Conservation (phyloP, 2,329 filamentous ascomycete genomes). For the Stemphylium lycopersici region DNA sequence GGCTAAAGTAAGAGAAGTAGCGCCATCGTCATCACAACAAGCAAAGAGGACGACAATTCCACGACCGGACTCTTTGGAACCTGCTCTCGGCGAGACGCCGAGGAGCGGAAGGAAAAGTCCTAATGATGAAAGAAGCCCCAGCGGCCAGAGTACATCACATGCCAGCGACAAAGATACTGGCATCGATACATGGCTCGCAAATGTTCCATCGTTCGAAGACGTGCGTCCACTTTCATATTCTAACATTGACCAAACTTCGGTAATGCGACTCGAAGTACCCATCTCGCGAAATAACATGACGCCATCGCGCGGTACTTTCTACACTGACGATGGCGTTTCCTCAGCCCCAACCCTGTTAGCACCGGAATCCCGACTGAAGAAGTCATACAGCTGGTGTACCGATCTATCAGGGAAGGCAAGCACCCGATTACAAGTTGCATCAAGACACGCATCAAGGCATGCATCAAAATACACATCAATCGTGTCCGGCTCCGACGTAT, state of each 20-base stretch:
- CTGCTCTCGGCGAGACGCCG: conserved; percentile 26
- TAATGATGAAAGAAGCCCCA: conserved; percentile 18
- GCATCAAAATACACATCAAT: conserved; percentile 27
- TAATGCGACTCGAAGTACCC: conserved; percentile 14
- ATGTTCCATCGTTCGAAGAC: conserved; percentile 32
- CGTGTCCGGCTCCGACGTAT: conserved; percentile 32
- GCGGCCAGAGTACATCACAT: conserved; percentile 12
- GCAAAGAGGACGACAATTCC: conserved; percentile 25
- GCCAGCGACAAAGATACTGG: conserved; percentile 22
- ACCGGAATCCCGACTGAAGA: conserved; percentile 25
- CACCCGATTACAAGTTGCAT: conserved; percentile 4
- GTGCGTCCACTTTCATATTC: conserved; percentile 25
- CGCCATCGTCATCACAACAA: conserved; percentile 9
- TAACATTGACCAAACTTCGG: conserved; percentile 1
- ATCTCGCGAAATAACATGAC: conserved; percentile 16
- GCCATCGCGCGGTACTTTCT: conserved; percentile 38
- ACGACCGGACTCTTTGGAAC: conserved; percentile 32
- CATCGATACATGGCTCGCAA: conserved; percentile 40
- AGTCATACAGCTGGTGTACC: conserved; percentile 33
- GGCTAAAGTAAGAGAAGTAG: conserved; percentile 21
- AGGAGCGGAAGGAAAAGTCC: conserved; percentile 28
- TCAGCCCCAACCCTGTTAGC: conserved; percentile 26
- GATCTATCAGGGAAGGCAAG: conserved; percentile 25
- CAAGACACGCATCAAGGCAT: conserved; percentile 12
- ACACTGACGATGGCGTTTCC: conserved; percentile 36